phyloP scores from a whole-genome alignment of 1,284 basidiomycete species.

The Macrocystidia cucumis region DNA sequence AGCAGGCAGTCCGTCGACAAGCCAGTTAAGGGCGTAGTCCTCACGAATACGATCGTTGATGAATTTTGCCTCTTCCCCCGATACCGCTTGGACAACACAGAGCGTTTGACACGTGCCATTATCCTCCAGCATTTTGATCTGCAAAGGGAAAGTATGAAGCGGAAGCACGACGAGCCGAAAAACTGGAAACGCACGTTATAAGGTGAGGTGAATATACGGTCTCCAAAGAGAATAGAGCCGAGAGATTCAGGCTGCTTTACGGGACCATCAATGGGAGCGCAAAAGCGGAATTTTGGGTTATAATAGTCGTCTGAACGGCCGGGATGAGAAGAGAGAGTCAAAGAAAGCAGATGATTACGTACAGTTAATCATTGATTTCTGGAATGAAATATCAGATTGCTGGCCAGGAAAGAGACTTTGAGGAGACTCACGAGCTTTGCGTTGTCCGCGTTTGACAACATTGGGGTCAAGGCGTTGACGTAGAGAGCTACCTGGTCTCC shows the following conservation, averaged over 20 bases:
- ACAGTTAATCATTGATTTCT: conserved; percentile 86
- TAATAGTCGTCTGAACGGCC: conserved; percentile 76
- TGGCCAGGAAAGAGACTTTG: conserved; percentile 2
- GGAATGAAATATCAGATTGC: background rate
- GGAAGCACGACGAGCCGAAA: conserved; percentile 1
- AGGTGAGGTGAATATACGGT: conserved; percentile 89
- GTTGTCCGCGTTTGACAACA: conserved; percentile 61
- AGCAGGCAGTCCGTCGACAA: conserved; percentile 90
- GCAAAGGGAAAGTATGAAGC: conserved; percentile 4
- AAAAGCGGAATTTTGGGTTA: conserved; percentile 82
- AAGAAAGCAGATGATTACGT: conserved; percentile 15
- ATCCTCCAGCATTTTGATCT: conserved; percentile 74
- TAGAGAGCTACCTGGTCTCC: conserved; percentile 73
- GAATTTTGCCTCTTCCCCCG: conserved; percentile 74
- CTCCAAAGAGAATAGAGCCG: conserved; percentile 92
- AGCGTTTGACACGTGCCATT: conserved; percentile 73
- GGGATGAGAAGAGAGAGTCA: background rate
- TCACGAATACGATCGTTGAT: conserved; percentile 90
- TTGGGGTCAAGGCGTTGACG: conserved; percentile 85
- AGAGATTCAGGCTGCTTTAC: conserved; percentile 82
- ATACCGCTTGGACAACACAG: conserved; percentile 55
- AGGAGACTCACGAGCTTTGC: conserved; percentile 61
- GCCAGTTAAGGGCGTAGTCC: conserved; percentile 93
- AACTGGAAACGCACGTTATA: conserved; percentile 57
- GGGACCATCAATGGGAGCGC: conserved; percentile 71